phyloP scores from a whole-genome alignment of 805 yeast species.

The Candida suzukii region DNA sequence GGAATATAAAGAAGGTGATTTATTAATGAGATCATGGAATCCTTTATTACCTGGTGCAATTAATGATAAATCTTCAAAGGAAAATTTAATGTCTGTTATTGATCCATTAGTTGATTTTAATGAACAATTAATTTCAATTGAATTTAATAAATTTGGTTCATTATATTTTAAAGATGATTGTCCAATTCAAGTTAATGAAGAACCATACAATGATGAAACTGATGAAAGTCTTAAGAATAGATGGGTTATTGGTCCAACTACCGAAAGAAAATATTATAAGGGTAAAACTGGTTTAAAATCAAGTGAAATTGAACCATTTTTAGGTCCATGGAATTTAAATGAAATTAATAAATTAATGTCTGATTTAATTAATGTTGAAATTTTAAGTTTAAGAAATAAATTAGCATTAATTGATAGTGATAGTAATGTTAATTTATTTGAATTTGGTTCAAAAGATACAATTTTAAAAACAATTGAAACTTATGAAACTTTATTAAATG shows the following conservation, averaged over 20 bases:
- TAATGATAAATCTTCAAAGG: conserved; percentile 41
- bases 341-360: conserved; percentile 57
- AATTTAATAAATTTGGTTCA: conserved; percentile 74
- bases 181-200: conserved; percentile 30
- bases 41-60: conserved; percentile 62
- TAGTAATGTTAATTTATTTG: conserved; percentile 37
- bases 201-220: conserved; percentile 56
- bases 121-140: conserved; percentile 28
- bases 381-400: conserved; percentile 51
- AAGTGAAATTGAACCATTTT: conserved; percentile 37
- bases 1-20: conserved; percentile 74
- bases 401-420: conserved; percentile 50
- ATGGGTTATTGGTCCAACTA: conserved; percentile 90
- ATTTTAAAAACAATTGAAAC: conserved; percentile 48
- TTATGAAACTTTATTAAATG: conserved; percentile 49
- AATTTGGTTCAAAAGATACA: conserved; percentile 21
- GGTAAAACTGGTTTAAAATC: conserved; percentile 49
- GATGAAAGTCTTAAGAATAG: conserved; percentile 47
- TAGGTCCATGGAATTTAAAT: conserved; percentile 73
- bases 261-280: conserved; percentile 73
- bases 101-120: conserved; percentile 58
- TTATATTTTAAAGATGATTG: conserved; percentile 68
- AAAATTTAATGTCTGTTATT: conserved; percentile 51
- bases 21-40: conserved; percentile 86
- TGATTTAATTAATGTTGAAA: conserved; percentile 59